These are phyloP conservation scores for Trichophyton schoenleinii DNA, from an alignment of 2,329 filamentous ascomycete species.

Conservation along the genomic window DNA sequence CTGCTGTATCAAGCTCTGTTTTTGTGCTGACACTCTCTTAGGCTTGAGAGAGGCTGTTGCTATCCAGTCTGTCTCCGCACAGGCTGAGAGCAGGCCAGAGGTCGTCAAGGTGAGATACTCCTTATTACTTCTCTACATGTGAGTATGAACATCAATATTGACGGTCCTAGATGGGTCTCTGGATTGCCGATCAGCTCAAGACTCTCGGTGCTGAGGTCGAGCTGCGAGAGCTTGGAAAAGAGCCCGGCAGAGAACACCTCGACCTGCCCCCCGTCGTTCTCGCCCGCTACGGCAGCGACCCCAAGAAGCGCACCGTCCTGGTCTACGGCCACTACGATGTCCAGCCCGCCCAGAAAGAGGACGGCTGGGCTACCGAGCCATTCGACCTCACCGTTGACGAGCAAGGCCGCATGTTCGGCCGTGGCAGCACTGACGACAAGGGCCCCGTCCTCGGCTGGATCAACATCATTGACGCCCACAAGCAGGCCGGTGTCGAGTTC, in stretches of 20 bases:
- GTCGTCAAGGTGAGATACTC: slow-evolving; percentile 55
- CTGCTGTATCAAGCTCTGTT: background rate
- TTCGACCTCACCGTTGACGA: slow-evolving; percentile 80
- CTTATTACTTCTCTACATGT: background rate
- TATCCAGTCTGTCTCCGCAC: slow-evolving; percentile 89
- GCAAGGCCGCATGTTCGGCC: slow-evolving; percentile 89
- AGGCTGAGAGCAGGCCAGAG: slow-evolving; percentile 76
- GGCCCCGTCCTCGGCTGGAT: slow-evolving; percentile 94
- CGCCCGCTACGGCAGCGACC: slow-evolving; percentile 81
- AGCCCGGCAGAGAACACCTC: slow-evolving; percentile 80
- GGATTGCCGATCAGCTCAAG: slow-evolving; percentile 70
- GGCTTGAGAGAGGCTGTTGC: slow-evolving; percentile 77
- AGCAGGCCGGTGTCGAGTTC: slow-evolving; percentile 86
- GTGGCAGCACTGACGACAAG: slow-evolving; percentile 95
- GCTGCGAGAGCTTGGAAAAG: slow-evolving; percentile 74
- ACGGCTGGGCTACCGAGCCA: slow-evolving; percentile 92
- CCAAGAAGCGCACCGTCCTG: slow-evolving; percentile 85
- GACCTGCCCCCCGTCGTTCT: slow-evolving; percentile 87
- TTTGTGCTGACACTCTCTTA: background rate
- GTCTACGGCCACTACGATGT: slow-evolving; percentile 99
- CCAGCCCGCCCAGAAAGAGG: slow-evolving; percentile 81
- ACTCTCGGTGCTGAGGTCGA: slow-evolving; percentile 76
- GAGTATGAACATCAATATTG: slow-evolving; percentile 2
- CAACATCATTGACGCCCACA: slow-evolving; percentile 94
- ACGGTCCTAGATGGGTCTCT: slow-evolving; percentile 65